These are phyloP conservation scores for Apiotrichum laibachii DNA, from an alignment of 1,284 basidiomycete genomes.

Conservation along the genomic window DNA sequence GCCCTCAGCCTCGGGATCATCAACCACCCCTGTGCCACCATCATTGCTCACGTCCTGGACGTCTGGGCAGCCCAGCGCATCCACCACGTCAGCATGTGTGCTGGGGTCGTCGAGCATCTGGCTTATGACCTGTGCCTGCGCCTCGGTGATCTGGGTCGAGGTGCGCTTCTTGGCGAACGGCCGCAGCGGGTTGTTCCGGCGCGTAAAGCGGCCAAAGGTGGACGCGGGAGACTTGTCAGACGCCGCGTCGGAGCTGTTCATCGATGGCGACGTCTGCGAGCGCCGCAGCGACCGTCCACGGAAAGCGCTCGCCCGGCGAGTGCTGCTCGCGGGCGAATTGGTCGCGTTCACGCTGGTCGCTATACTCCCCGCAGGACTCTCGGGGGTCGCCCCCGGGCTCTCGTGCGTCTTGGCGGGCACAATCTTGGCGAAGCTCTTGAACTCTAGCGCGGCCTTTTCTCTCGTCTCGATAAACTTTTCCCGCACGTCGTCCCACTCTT, in stretches of 20 bases:
- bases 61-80: background rate
- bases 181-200: too few species aligned
- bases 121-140: slow-evolving; percentile 1
- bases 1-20: too few species aligned
- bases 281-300: too few species aligned
- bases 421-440: background rate
- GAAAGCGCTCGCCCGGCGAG: too few species aligned
- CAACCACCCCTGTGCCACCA: too few species aligned
- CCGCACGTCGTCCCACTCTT: slow-evolving; percentile 31
- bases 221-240: too few species aligned
- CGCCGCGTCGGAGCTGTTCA: too few species aligned
- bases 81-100: slow-evolving; percentile 1
- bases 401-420: background rate
- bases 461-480: slow-evolving; percentile 13
- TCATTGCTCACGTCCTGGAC: background rate
- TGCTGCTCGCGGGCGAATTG: too few species aligned
- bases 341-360: background rate
- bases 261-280: too few species aligned
- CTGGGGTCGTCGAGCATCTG: background rate
- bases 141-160: background rate
- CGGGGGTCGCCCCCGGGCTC: background rate
- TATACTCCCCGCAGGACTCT: background rate
- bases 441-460: slow-evolving; percentile 4
- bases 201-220: too few species aligned
- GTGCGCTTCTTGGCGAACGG: too few species aligned